A percentile compares a stretch with the other conserved stretches of the same genome.
Conservation (phyloP, 169 alveolate species). For the Plasmodium berghei region DNA sequence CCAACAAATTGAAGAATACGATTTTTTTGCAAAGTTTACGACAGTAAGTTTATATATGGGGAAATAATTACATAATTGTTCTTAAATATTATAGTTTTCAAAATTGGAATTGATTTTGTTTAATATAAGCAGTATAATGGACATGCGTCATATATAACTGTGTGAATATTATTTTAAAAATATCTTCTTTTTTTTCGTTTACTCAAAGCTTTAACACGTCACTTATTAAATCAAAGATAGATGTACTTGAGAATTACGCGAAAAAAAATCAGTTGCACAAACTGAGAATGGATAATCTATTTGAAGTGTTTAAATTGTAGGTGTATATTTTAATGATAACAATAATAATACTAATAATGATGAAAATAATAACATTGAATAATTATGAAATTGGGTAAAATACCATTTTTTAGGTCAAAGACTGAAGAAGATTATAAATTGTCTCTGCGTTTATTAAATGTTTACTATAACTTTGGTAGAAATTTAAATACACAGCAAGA, state of each 20-base stretch:
- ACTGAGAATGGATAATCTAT: slow-evolving; percentile 50
- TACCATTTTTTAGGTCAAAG: slow-evolving; percentile 32
- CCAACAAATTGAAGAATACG: background rate
- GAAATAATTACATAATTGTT: background rate
- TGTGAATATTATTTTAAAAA: background rate
- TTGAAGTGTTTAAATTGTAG: slow-evolving; percentile 74
- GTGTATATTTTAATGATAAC: background rate
- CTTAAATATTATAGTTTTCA: background rate
- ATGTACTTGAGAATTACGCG: slow-evolving; percentile 65
- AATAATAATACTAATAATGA: background rate
- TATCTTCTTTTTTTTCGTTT: background rate
- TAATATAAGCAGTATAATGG: too few species aligned
- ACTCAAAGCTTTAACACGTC: slow-evolving; percentile 64
- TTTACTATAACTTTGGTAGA: slow-evolving; percentile 75
- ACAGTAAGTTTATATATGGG: slow-evolving; percentile 5
- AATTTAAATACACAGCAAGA: slow-evolving; percentile 75
- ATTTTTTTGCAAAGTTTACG: background rate
- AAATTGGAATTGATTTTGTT: too few species aligned
- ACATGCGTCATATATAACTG: background rate
- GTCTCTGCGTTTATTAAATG: slow-evolving; percentile 67
- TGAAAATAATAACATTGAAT: background rate
- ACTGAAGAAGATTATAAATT: slow-evolving; percentile 74
- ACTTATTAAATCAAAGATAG: slow-evolving; percentile 72
- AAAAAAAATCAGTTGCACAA: slow-evolving; percentile 73
- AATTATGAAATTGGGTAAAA: background rate